Evolutionary conservation across 2,329 filamentous ascomycete genomes (phyloP), one percentile per base, ranked within the genome.

Genomic region (Tolypocladium tropicale): DNA sequence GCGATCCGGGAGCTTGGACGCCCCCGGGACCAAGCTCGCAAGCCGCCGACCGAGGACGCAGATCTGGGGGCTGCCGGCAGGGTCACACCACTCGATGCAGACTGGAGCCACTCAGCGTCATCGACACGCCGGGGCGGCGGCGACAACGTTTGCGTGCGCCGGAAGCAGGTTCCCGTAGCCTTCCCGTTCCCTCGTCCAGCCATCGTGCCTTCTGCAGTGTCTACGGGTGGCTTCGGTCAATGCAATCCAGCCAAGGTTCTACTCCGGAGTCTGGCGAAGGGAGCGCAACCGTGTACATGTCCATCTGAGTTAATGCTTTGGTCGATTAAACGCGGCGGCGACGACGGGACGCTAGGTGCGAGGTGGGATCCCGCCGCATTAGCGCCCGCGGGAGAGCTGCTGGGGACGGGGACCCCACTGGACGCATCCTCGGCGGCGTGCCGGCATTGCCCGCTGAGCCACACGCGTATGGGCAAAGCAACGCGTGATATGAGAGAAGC

Each of bases 321-420:
- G n/a, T n/a, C 28, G 43, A 41, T 21, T 7, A 4, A 4, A 10
- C 25, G 43, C 11, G 43, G 6, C 30, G 49, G 14, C 6, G 50
- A 52, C n/a, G n/a, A n/a, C n/a, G n/a, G n/a, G n/a, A n/a, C 48
- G 54, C 48, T 52, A 55, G 48, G 30, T 28, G n/a, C 16, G 52
- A 39, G 54, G 32, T 43, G 51, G 51, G 49, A 39, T 39, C 12
- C 48, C 36, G 46, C 14, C 7, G 30, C 53, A 50, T 50, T 37
- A 48, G 21, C 21, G 53, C 53, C n/a, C 36, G 30, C 23, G 32
- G 39, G 39, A 12, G 39, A n/a, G n/a, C n/a, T n/a, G n/a, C n/a
- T n/a, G n/a, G n/a, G n/a, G n/a, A n/a, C n/a, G n/a, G n/a, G n/a
- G n/a, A n/a, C n/a, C n/a, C n/a, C n/a, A n/a, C n/a, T n/a, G n/a